Evolutionary conservation across 2,329 filamentous ascomycete genomes (phyloP).

Genomic region (Zasmidium cellare): DNA sequence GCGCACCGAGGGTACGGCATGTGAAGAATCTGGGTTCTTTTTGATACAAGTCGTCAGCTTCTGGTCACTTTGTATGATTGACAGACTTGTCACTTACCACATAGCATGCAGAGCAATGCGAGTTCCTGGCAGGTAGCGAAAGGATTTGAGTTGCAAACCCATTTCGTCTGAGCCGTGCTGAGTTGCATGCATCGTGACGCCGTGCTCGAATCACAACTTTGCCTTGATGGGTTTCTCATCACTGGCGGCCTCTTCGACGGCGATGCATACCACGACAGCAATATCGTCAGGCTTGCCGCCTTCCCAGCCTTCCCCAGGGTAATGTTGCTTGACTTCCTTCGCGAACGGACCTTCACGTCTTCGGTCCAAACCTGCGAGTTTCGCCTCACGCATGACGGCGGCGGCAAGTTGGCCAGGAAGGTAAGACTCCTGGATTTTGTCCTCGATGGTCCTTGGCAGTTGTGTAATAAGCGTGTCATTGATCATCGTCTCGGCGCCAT

Average conservation of each 20-base stretch:
- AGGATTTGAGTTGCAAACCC: background rate
- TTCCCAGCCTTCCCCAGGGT: constrained; percentile 80
- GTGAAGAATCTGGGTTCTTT: background rate
- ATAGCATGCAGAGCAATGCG: too few species aligned
- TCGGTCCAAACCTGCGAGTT: constrained; percentile 77
- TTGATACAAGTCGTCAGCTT: background rate
- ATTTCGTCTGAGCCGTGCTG: background rate
- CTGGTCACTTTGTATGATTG: background rate
- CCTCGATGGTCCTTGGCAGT: constrained; percentile 23
- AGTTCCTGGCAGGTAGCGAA: background rate
- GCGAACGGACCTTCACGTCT: constrained; percentile 90
- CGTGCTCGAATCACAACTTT: constrained; percentile 22
- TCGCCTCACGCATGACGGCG: constrained; percentile 78
- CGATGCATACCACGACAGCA: constrained; percentile 77
- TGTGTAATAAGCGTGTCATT: constrained; percentile 26
- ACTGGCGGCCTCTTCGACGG: constrained; percentile 59
- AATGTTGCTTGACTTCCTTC: constrained; percentile 86
- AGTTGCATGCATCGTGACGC: background rate
- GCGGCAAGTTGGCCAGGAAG: constrained; percentile 78
- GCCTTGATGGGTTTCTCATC: constrained; percentile 32
- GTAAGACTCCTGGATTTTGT: constrained; percentile 47
- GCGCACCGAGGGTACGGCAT: background rate
- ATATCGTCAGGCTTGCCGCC: constrained; percentile 98
- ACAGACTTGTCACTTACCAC: background rate
- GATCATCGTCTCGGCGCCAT: constrained; percentile 33